Conservation (phyloP, 2,329 filamentous ascomycete genomes). For the Aspergillus texensis region DNA sequence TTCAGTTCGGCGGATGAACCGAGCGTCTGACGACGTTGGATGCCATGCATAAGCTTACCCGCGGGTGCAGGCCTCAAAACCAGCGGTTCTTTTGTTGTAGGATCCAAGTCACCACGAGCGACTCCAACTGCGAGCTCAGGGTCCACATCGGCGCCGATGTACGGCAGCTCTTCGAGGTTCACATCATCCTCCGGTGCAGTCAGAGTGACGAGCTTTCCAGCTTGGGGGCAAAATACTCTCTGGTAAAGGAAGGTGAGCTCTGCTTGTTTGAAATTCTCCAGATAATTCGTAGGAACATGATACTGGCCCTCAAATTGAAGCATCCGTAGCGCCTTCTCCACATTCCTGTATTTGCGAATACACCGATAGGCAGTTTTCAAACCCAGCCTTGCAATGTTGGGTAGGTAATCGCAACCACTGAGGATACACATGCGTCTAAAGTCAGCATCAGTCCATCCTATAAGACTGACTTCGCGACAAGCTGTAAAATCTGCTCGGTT, state of each 20-base stretch:
- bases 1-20: slow-evolving; percentile 57
- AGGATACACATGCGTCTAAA: slow-evolving; percentile 96
- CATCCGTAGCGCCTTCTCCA: slow-evolving; percentile 79
- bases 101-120: slow-evolving; percentile 80
- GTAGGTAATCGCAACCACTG: slow-evolving; percentile 94
- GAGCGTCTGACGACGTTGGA: slow-evolving; percentile 44
- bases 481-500: slow-evolving; percentile 85
- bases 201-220: slow-evolving; percentile 72
- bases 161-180: slow-evolving; percentile 72
- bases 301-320: slow-evolving; percentile 88
- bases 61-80: slow-evolving; percentile 38
- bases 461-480: slow-evolving; percentile 82
- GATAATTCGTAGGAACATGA: slow-evolving; percentile 76
- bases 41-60: slow-evolving; percentile 36
- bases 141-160: slow-evolving; percentile 75
- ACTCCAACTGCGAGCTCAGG: slow-evolving; percentile 71
- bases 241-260: slow-evolving; percentile 94
- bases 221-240: slow-evolving; percentile 84
- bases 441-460: slow-evolving; percentile 88
- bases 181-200: slow-evolving; percentile 67
- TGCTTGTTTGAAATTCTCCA: slow-evolving; percentile 79
- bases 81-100: slow-evolving; percentile 77
- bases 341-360: slow-evolving; percentile 84
- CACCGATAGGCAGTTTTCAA: slow-evolving; percentile 91
- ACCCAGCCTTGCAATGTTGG: slow-evolving; percentile 80